Evolutionary conservation across 2,329 filamentous ascomycete species (phyloP), one percentile per base, ranked within the genome.

Genomic region (Aspergillus novofumigatus): DNA sequence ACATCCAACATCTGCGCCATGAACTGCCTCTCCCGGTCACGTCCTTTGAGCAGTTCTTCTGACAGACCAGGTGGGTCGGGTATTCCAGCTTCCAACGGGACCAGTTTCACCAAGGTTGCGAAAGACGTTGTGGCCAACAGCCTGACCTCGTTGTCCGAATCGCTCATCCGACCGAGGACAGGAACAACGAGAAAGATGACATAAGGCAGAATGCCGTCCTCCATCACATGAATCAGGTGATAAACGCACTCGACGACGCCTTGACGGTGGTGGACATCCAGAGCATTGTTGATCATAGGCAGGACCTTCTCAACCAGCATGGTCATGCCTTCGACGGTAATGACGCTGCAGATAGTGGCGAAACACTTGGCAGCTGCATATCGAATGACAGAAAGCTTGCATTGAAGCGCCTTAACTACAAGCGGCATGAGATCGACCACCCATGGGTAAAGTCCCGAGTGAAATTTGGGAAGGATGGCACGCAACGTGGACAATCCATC

Each of bases 151-250:
- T 95, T 93, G 71, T 99, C 93, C 0, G 93, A 96, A 72, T 99
- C 94, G 70, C 94, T 97, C 94, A 99, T 99, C 48, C 94, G 88
- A 54, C 94, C 94, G 52, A 99, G 83, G 3, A 99, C 94, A 14
- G 94, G 94, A 11, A 97, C 95, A 58, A 99, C 95, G 63, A 99
- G 85, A 85, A 99, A 99, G 67, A 99, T 97, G 61, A 99, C 94
- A 69, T 99, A 99, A 3, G 95, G 94, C 29, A 99, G 77, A 56
- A 99, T 99, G 41, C 86, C 84, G 71, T 97, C 94, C 60, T 96
- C 94, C 94, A 99, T 99, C 52, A 97, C 92, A 59, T 95, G 91
- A 62, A 99, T 99, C 58, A 99, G 80, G 74, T 99, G 94, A 71
- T 99, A 99, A 58, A 99, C 90, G 65, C 87, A 91, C 75, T 99